Conservation (phyloP, 768 basidiomycete species). For the Amanita thiersii region DNA sequence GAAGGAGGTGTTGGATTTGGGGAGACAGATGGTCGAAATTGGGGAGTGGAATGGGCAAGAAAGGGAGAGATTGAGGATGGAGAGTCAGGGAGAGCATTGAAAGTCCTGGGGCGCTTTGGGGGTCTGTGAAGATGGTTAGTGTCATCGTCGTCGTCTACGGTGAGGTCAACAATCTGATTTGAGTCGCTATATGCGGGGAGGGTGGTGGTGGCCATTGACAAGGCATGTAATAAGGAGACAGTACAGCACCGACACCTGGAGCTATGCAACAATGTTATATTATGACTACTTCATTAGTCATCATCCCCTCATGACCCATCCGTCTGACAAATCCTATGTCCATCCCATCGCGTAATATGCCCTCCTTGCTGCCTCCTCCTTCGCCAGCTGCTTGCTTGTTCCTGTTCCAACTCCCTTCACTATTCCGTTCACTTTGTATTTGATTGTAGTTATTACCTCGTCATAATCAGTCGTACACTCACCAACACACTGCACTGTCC, state of each 20-base stretch:
- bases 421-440: constrained; percentile 56
- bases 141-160: constrained; percentile 54
- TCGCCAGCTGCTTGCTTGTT: constrained; percentile 65
- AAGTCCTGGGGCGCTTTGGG: background rate
- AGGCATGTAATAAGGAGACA: constrained; percentile 2
- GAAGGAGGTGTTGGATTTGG: constrained; percentile 7
- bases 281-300: constrained; percentile 13
- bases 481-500: constrained; percentile 67
- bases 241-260: background rate
- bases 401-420: constrained; percentile 60
- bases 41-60: constrained; percentile 11
- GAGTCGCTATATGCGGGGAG: no score
- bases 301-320: constrained; percentile 13
- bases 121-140: constrained; percentile 15
- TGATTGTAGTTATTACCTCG: background rate
- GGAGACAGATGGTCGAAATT: constrained; percentile 7
- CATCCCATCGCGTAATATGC: constrained; percentile 75
- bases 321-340: constrained; percentile 27
- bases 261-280: background rate
- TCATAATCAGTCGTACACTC: constrained; percentile 19
- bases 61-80: constrained; percentile 15
- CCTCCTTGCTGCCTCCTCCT: constrained; percentile 67
- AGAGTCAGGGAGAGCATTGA: background rate
- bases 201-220: background rate
- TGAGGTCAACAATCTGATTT: constrained; percentile 9